Percentiles rank a stretch among this genome's conserved stretches.
Conservation (phyloP, 1,139 yeast genomes). For the Hanseniaspora uvarum region DNA sequence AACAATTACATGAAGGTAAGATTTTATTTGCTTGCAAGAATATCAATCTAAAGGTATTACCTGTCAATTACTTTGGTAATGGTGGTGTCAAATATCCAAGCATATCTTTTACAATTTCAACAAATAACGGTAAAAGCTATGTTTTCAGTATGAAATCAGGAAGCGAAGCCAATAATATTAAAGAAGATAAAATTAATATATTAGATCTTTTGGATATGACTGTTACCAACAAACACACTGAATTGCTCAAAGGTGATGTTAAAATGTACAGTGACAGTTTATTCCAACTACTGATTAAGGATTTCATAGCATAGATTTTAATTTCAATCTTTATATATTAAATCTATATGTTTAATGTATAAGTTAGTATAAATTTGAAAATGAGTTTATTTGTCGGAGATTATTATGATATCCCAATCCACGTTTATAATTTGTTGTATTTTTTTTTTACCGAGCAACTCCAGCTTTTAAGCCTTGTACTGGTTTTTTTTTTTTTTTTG, state of each 20-base stretch:
- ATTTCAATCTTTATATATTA: neutral
- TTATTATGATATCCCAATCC: neutral
- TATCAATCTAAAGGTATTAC: constrained; percentile 35
- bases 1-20: constrained; percentile 64
- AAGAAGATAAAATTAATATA: constrained; percentile 26
- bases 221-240: constrained; percentile 22
- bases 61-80: constrained; percentile 35
- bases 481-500: neutral
- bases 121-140: constrained; percentile 38
- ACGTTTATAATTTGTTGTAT: neutral
- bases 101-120: constrained; percentile 62
- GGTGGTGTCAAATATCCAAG: constrained; percentile 52
- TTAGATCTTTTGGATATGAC: constrained; percentile 25
- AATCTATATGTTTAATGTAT: too few relatives aligned
- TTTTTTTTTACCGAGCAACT: neutral
- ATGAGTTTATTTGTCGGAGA: neutral
- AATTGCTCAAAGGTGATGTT: constrained; percentile 24
- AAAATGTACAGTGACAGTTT: constrained; percentile 23
- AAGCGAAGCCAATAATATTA: constrained; percentile 22
- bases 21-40: constrained; percentile 53
- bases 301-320: constrained; percentile 20
- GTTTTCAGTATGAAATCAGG: constrained; percentile 28
- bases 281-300: constrained; percentile 23
- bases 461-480: neutral
- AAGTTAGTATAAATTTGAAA: neutral